A percentile compares a stretch with the other conserved stretches of the same genome.
Conservation (phyloP, 345 rosid genomes). For the Pistacia atlantica region DNA sequence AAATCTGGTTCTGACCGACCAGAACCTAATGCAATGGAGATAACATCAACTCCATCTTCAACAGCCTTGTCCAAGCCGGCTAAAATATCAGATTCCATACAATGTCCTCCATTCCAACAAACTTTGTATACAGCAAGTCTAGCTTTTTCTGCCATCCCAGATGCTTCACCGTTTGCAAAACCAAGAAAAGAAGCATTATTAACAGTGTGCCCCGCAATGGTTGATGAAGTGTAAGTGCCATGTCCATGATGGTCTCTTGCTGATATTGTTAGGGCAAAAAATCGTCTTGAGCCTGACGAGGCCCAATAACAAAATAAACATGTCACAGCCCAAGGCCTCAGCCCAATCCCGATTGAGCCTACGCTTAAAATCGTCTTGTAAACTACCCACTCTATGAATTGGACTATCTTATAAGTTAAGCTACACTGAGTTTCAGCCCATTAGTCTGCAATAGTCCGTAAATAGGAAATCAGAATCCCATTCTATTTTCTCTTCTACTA, state of each 20-base stretch:
- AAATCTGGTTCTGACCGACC: not conserved
- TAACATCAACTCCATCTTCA: conserved; percentile 30
- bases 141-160: conserved; percentile 39
- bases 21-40: conserved; percentile 30
- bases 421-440: too few species aligned
- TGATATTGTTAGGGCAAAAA: not conserved
- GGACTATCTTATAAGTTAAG: too few species aligned
- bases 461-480: too few species aligned
- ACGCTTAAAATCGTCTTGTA: too few species aligned
- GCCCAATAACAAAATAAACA: too few species aligned
- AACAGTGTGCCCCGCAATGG: conserved; percentile 15
- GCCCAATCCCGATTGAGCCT: too few species aligned
- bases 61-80: conserved; percentile 31
- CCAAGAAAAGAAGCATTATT: conserved; percentile 18
- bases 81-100: conserved; percentile 19
- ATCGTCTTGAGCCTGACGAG: too few species aligned
- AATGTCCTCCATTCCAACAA: not conserved
- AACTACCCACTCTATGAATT: too few species aligned
- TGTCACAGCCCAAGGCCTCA: too few species aligned
- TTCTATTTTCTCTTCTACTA: too few species aligned
- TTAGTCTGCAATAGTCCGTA: too few species aligned
- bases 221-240: conserved; percentile 37
- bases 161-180: conserved; percentile 23
- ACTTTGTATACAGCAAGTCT: conserved; percentile 30
- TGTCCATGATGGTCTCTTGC: conserved; percentile 28